Evolutionary conservation across 1,284 basidiomycete genomes (phyloP).

Genomic region (Ceratobasidium papillatum): DNA sequence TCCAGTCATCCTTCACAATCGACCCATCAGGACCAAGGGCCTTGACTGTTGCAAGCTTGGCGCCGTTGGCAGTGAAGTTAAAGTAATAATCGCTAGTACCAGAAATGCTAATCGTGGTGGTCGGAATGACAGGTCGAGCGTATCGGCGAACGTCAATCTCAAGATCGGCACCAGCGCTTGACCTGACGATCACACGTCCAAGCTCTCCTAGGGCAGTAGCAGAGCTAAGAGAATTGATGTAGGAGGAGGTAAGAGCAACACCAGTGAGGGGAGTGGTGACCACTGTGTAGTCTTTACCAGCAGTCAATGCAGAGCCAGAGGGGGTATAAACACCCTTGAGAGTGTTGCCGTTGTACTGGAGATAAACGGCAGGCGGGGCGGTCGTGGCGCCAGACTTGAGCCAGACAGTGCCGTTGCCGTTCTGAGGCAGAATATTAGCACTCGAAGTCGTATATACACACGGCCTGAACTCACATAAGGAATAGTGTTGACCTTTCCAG

Average conservation of each 20-base stretch:
- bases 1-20: conserved; percentile 41
- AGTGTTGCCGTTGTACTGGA: conserved; percentile 42
- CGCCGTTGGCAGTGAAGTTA: conserved; percentile 33
- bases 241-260: conserved; percentile 36
- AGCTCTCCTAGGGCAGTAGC: conserved; percentile 34
- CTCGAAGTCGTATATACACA: not conserved
- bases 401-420: conserved; percentile 42
- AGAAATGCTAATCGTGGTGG: not conserved
- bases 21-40: conserved; percentile 36
- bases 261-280: conserved; percentile 33
- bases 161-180: conserved; percentile 38
- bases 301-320: conserved; percentile 23
- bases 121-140: conserved; percentile 15
- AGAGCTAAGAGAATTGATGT: conserved; percentile 14
- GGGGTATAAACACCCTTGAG: conserved; percentile 34
- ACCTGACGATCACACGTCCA: conserved; percentile 36
- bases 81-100: conserved; percentile 22
- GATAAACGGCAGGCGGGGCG: conserved; percentile 8
- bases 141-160: conserved; percentile 42
- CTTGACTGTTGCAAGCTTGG: conserved; percentile 40
- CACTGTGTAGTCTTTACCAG: conserved; percentile 34
- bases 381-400: conserved; percentile 30
- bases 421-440: not conserved
- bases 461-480: conserved; percentile 35
- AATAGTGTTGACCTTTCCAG: conserved; percentile 38